These are phyloP conservation scores for Suhomyces taliae DNA, from an alignment of 1,139 yeast genomes.

Conservation along the genomic window DNA sequence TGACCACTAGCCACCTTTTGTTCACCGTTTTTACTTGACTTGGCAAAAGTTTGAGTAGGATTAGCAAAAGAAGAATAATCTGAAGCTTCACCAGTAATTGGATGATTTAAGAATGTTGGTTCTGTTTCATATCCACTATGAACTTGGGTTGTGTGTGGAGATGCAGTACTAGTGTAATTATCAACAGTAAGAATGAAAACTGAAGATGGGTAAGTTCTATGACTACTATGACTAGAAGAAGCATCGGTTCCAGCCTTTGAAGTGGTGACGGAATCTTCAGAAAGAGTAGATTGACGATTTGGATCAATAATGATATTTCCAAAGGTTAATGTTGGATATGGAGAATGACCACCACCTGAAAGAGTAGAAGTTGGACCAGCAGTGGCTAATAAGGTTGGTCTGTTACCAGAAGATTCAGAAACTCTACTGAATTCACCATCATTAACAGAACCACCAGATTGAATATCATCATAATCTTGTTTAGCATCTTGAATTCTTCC, in stretches of 20 bases:
- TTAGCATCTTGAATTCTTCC: constrained; percentile 57
- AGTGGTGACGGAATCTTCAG: background rate
- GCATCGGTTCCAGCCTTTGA: background rate
- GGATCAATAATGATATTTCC: constrained; percentile 5
- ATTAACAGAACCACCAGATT: constrained; percentile 17
- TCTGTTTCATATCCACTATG: background rate
- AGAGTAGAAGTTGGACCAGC: constrained; percentile 13
- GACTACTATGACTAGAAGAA: background rate
- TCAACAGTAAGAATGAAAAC: constrained; percentile 12
- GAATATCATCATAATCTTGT: constrained; percentile 46
- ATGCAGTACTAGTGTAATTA: constrained; percentile 6
- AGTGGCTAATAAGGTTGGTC: constrained; percentile 13
- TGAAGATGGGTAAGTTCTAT: background rate
- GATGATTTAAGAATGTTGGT: constrained; percentile 14
- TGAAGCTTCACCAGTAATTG: constrained; percentile 14
- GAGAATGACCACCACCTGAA: constrained; percentile 15
- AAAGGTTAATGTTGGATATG: constrained; percentile 8
- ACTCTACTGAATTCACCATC: constrained; percentile 5
- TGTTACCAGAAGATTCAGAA: constrained; percentile 1
- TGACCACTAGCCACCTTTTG: constrained; percentile 6
- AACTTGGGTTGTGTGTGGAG: background rate
- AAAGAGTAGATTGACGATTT: constrained; percentile 5
- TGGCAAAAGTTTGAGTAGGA: constrained; percentile 8
- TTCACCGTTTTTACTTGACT: constrained; percentile 9
- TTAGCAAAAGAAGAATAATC: constrained; percentile 12